Conservation (phyloP, 2,329 filamentous ascomycete species). For the Zalaria obscura region DNA sequence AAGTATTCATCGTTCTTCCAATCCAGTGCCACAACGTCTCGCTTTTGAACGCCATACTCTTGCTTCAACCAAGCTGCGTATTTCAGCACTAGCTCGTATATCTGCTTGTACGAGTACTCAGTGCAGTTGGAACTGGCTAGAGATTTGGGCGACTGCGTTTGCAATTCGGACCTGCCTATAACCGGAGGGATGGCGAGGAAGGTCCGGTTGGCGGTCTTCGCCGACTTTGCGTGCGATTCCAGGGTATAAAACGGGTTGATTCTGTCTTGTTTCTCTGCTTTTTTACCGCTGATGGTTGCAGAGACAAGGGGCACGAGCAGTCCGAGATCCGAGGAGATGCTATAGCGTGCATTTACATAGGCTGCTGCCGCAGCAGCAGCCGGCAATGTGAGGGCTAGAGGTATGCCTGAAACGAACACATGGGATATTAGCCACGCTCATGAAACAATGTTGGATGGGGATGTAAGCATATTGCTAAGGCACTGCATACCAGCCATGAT, state of each 20-base stretch:
- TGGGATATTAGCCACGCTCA: not conserved
- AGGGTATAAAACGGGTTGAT: constrained; percentile 63
- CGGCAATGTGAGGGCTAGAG: constrained; percentile 15
- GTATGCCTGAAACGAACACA: constrained; percentile 1
- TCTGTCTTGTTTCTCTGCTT: constrained; percentile 33
- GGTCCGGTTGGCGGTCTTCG: constrained; percentile 22
- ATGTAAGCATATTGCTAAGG: too few species aligned
- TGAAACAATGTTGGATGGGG: too few species aligned
- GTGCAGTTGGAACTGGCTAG: constrained; percentile 1
- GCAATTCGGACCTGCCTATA: constrained; percentile 7
- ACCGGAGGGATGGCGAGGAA: constrained; percentile 18
- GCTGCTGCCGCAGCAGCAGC: constrained; percentile 51
- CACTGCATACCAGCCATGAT: too few species aligned
- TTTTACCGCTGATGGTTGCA: constrained; percentile 39
- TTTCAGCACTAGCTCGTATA: constrained; percentile 55
- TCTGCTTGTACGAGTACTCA: constrained; percentile 62
- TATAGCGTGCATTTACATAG: constrained; percentile 61
- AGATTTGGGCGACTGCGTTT: constrained; percentile 7
- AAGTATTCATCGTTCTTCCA: constrained; percentile 72
- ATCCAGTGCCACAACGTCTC: constrained; percentile 67
- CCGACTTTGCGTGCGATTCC: constrained; percentile 49
- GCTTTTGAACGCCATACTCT: constrained; percentile 46
- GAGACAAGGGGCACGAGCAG: not conserved
- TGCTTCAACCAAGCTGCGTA: constrained; percentile 65
- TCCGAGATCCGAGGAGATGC: constrained; percentile 59